phyloP scores from a whole-genome alignment of 148 eudicot species.

The Polygonum aviculare region DNA sequence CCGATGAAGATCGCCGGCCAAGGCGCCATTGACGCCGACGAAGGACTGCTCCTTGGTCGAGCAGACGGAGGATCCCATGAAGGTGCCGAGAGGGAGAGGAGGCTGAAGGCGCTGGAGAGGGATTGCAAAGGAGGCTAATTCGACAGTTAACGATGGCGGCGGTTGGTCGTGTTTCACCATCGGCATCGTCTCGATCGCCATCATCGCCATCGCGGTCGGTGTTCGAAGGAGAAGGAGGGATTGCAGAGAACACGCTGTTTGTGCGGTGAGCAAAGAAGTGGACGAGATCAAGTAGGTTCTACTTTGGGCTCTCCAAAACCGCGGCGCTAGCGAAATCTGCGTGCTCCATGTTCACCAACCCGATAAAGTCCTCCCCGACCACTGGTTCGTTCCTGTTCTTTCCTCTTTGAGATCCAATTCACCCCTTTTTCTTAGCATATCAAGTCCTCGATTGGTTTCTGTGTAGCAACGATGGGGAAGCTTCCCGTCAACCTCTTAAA shows the following conservation, averaged over 20 bases:
- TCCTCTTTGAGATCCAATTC: background rate
- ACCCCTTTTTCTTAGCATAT: background rate
- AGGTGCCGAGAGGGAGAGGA: too few relatives aligned
- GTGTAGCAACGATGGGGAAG: background rate
- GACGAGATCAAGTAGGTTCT: conserved; percentile 32
- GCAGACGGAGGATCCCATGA: too few relatives aligned
- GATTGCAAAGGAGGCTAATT: too few relatives aligned
- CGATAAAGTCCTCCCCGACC: conserved; percentile 32
- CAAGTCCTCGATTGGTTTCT: background rate
- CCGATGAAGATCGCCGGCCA: too few relatives aligned
- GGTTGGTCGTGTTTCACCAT: background rate
- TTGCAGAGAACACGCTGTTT: conserved; percentile 11
- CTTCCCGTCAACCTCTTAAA: background rate
- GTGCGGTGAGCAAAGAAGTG: conserved; percentile 39
- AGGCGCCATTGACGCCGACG: too few relatives aligned
- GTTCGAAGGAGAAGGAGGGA: background rate
- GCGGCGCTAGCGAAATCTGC: conserved; percentile 25
- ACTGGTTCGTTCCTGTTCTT: conserved; percentile 24
- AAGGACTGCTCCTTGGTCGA: too few relatives aligned
- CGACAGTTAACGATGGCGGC: too few relatives aligned
- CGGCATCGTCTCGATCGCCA: background rate
- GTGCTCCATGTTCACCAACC: conserved; percentile 55
- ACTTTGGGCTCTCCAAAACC: conserved; percentile 40
- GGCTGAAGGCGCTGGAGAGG: too few relatives aligned
- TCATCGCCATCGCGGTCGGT: background rate